Evolutionary conservation across 1,284 basidiomycete genomes (phyloP), one percentile per base, ranked within the genome.

Genomic region (Cryptococcus maquisensis): DNA sequence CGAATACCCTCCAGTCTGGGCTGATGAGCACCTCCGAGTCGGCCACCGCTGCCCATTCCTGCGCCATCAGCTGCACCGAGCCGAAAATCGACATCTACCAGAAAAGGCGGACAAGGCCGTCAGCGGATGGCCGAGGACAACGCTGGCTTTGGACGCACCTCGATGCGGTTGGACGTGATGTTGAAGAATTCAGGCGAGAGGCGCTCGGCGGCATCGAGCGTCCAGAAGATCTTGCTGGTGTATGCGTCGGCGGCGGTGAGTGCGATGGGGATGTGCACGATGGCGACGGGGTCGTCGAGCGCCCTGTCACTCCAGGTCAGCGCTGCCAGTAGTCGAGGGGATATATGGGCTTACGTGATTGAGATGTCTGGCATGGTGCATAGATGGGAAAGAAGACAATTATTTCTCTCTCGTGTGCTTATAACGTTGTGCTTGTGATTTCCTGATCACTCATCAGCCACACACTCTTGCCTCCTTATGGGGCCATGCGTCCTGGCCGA

Each of bases 41-140:
- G 35, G 43, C 37, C 26, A 54, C 38, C 16, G 18, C 36, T 13
- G 49, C 36, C 72, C 72, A 74, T 52, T 69, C 64, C 16, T 53
- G 53, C 13, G 46, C 48, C 46, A 72, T 61, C 26, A 71, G 53
- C 39, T 64, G 63, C 3, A 62, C 46, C 4, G 62, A 58, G 10
- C 65, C 71, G 49, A 74, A 72, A 10, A 74, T 60, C 12, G 72
- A 69, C 26, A 72, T 68, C 72, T 74, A 49, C 7, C 45, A 52
- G n/a, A n/a, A 7, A 18, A n/a, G 24, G 21, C n/a, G 41, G 42
- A 35, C 32, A 23, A 36, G 37, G 23, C 16, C 24, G 23, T 36
- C 21, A 9, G 45, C 9, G 8, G n/a, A n/a, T n/a, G n/a, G n/a
- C n/a, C n/a, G 26, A 44, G n/a, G 53, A 12, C 28, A 26, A 43